Percentiles rank a stretch among this genome's conserved stretches.
Evolutionary conservation across 352 stramenopile genomes (phyloP).

Genomic region (Pythium pyrilobum): DNA sequence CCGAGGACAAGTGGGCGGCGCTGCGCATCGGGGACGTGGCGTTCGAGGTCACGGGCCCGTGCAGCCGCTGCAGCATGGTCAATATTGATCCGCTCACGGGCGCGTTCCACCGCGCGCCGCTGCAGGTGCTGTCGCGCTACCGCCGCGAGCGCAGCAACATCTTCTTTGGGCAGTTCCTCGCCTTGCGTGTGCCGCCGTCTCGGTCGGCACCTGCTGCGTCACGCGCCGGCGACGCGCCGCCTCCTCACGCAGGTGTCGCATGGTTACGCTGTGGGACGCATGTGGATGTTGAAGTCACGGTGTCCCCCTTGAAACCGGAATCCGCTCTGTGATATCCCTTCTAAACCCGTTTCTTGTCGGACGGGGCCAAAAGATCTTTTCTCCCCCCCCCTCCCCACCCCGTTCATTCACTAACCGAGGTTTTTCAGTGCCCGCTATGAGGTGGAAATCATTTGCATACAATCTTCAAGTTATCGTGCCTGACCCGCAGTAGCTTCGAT

Average conservation of each 20-base stretch:
- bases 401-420: neutral
- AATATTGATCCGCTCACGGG: slow-evolving; percentile 77
- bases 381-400: neutral
- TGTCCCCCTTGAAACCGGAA: neutral
- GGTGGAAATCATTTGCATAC: slow-evolving; percentile 2
- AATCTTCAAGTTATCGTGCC: slow-evolving; percentile 2
- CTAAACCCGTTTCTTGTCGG: slow-evolving; percentile 4
- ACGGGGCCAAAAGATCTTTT: slow-evolving; percentile 22
- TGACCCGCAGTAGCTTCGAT: neutral
- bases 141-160: slow-evolving; percentile 66
- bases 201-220: neutral
- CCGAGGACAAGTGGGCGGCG: slow-evolving; percentile 64
- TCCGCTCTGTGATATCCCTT: neutral
- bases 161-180: slow-evolving; percentile 83
- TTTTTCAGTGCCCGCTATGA: neutral
- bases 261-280: slow-evolving; percentile 37
- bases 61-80: slow-evolving; percentile 76
- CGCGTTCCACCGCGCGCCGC: slow-evolving; percentile 38
- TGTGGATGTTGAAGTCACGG: slow-evolving; percentile 28
- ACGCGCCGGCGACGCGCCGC: neutral
- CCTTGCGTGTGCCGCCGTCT: no score
- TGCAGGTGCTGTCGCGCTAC: slow-evolving; percentile 75
- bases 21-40: slow-evolving; percentile 33
- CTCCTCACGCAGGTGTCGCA: slow-evolving; percentile 2
- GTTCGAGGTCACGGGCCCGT: slow-evolving; percentile 64